A percentile compares a stretch with the other conserved stretches of the same genome.
phyloP scores from a whole-genome alignment of 1,139 yeast species.

The Zygosaccharomyces pseudobailii region DNA sequence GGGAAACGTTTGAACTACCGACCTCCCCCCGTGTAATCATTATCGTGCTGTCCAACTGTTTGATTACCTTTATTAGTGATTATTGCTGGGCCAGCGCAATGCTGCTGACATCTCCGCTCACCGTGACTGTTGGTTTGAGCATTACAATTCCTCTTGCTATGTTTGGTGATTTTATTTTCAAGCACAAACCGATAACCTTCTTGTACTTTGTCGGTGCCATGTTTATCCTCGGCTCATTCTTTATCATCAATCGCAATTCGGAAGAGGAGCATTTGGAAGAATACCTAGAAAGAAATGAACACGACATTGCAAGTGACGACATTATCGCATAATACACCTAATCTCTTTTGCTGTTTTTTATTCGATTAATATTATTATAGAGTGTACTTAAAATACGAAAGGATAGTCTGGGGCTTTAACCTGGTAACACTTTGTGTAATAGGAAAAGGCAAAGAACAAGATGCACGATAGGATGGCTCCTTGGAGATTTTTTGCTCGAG shows the following conservation, averaged over 20 bases:
- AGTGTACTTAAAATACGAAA: slow-evolving; percentile 17
- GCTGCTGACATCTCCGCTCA: slow-evolving; percentile 84
- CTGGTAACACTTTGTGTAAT: slow-evolving; percentile 35
- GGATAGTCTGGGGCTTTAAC: slow-evolving; percentile 41
- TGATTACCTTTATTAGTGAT: slow-evolving; percentile 79
- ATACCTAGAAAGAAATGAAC: slow-evolving; percentile 4
- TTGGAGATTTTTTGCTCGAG: slow-evolving; percentile 16
- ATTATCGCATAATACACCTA: not conserved
- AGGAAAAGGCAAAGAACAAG: slow-evolving; percentile 35
- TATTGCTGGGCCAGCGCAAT: slow-evolving; percentile 96
- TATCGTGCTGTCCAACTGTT: slow-evolving; percentile 59
- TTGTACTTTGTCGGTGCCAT: slow-evolving; percentile 74
- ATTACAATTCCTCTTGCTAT: slow-evolving; percentile 92
- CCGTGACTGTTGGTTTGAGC: slow-evolving; percentile 91
- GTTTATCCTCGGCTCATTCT: slow-evolving; percentile 75
- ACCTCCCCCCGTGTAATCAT: slow-evolving; percentile 46
- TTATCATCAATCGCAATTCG: slow-evolving; percentile 76
- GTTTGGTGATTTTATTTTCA: slow-evolving; percentile 79
- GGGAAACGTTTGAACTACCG: slow-evolving; percentile 73
- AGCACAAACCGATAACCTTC: slow-evolving; percentile 55
- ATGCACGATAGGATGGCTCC: slow-evolving; percentile 24
- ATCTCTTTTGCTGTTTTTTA: not conserved
- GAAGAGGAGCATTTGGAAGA: slow-evolving; percentile 41
- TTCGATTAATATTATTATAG: not conserved
- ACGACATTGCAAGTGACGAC: slow-evolving; percentile 6